Percentiles rank a stretch among this genome's conserved stretches.
phyloP scores from a whole-genome alignment of 108 stramenopile species.

The Parietichytrium sp. region DNA sequence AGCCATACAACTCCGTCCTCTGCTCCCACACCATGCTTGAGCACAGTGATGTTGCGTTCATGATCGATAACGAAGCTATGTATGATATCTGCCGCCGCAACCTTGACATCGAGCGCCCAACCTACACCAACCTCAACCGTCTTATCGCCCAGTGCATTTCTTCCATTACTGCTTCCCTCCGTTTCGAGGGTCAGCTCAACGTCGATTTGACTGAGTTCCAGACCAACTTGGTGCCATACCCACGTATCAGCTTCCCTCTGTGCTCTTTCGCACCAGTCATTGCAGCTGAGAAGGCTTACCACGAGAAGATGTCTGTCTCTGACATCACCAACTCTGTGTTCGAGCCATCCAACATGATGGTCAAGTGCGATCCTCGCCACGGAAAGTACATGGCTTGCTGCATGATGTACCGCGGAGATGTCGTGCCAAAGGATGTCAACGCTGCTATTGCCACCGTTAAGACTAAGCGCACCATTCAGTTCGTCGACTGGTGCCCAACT shows the following conservation, averaged over 20 bases:
- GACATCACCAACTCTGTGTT: constrained; percentile 92
- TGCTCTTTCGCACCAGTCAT: constrained; percentile 90
- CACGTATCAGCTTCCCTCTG: constrained; percentile 91
- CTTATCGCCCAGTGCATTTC: constrained; percentile 89
- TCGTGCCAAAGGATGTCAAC: constrained; percentile 90
- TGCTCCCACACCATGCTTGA: constrained; percentile 90
- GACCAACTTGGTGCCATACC: constrained; percentile 93
- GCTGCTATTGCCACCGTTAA: constrained; percentile 87
- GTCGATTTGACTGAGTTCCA: constrained; percentile 94
- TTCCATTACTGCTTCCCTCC: constrained; percentile 85
- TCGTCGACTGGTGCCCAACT: constrained; percentile 93
- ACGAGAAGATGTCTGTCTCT: constrained; percentile 84
- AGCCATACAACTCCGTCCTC: constrained; percentile 93
- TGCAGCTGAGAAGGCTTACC: constrained; percentile 83
- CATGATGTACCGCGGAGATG: constrained; percentile 91
- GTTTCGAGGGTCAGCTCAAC: constrained; percentile 91
- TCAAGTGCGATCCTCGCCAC: constrained; percentile 90
- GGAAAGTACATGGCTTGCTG: constrained; percentile 59
- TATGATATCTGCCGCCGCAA: constrained; percentile 92
- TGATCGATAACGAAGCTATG: constrained; percentile 89
- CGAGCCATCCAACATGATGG: constrained; percentile 86
- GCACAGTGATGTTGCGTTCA: constrained; percentile 91
- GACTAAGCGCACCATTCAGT: constrained; percentile 92
- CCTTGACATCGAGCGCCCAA: constrained; percentile 84
- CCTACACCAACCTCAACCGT: constrained; percentile 90